Evolutionary conservation across 2,329 filamentous ascomycete species (phyloP).

Genomic region (Zopfia rhizophila): DNA sequence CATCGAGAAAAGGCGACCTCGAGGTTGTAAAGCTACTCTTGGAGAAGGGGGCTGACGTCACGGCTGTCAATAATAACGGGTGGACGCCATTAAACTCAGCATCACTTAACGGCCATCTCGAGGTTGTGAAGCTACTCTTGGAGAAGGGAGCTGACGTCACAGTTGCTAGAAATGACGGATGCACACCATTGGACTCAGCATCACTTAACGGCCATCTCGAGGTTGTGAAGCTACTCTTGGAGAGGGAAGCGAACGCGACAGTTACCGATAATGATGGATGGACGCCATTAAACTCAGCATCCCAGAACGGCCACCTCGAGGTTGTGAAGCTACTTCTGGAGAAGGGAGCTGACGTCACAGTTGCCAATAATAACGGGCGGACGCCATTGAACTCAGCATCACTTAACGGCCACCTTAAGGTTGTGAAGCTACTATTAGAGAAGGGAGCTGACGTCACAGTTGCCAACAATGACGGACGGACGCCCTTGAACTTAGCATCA

Average conservation of each 20-base stretch:
- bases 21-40: slow-evolving; percentile 4
- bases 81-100: slow-evolving; percentile 3
- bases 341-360: slow-evolving; percentile 1
- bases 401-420: neutral
- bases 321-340: slow-evolving; percentile 9
- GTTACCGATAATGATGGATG: neutral
- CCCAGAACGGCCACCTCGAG: slow-evolving; percentile 3
- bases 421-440: slow-evolving; percentile 10
- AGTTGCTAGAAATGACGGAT: neutral
- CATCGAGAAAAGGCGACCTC: slow-evolving; percentile 6
- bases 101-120: slow-evolving; percentile 2
- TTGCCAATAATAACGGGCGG: neutral
- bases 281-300: slow-evolving; percentile 3
- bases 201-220: slow-evolving; percentile 12
- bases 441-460: neutral
- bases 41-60: slow-evolving; percentile 1
- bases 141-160: slow-evolving; percentile 4
- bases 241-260: slow-evolving; percentile 1
- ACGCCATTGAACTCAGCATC: slow-evolving; percentile 6
- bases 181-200: slow-evolving; percentile 4
- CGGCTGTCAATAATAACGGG: neutral
- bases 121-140: slow-evolving; percentile 8
- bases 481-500: slow-evolving; percentile 1
- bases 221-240: neutral
- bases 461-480: neutral